Conservation (phyloP, 2,329 filamentous ascomycete species). For the Chrysoporthe austroafricana region DNA sequence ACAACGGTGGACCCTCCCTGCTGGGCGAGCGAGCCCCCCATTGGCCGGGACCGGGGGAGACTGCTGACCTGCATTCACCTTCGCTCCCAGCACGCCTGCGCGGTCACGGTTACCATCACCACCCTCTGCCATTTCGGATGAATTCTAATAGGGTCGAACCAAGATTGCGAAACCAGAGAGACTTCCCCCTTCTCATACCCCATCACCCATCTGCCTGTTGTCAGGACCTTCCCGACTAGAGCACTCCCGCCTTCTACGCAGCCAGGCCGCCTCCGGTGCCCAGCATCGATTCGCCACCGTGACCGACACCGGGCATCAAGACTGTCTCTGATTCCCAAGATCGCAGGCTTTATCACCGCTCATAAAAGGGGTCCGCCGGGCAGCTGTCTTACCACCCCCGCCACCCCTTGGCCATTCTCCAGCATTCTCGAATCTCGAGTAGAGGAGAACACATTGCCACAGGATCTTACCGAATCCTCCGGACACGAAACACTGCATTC, state of each 20-base stretch:
- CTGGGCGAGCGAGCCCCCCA: not conserved
- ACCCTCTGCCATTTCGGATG: constrained; percentile 3
- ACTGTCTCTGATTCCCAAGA: constrained; percentile 1
- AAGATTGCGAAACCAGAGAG: not conserved
- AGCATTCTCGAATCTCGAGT: constrained; percentile 17
- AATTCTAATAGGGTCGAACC: not conserved
- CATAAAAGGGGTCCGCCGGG: constrained; percentile 10
- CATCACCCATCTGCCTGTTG: not conserved
- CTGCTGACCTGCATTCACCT: not conserved
- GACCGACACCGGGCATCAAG: not conserved
- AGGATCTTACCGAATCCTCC: constrained; percentile 19
- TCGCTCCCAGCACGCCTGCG: too few species aligned
- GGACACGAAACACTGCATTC: constrained; percentile 12
- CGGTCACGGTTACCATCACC: not conserved
- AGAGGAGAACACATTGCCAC: not conserved
- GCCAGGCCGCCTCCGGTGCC: not conserved
- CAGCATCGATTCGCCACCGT: not conserved
- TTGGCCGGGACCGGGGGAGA: not conserved
- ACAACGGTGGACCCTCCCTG: constrained; percentile 13
- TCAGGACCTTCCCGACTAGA: not conserved
- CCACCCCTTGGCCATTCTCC: constrained; percentile 7
- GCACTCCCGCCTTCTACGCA: not conserved
- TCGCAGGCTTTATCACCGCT: constrained; percentile 10
- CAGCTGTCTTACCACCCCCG: constrained; percentile 9
- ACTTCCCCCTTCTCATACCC: not conserved